Conservation (phyloP, 441 rosid genomes). For the Manihot esculenta region DNA sequence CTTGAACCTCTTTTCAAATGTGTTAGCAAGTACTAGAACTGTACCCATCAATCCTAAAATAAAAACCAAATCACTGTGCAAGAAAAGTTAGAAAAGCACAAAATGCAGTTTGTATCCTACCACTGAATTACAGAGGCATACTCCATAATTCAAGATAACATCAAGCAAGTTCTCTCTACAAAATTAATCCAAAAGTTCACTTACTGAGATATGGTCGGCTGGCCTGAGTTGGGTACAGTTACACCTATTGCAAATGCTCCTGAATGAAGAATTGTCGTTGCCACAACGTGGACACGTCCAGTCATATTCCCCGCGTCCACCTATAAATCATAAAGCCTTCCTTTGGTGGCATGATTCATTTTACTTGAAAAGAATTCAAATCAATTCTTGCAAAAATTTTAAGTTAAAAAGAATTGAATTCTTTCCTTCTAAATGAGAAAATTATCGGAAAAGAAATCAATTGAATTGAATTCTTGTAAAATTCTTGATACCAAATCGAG, state of each 20-base stretch:
- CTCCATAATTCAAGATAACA: no score
- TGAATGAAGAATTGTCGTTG: slow-evolving; percentile 91
- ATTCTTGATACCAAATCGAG: no score
- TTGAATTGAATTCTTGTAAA: no score
- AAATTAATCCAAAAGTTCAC: slow-evolving; percentile 5
- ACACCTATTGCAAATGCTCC: slow-evolving; percentile 98
- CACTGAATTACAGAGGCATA: neutral
- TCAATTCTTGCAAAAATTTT: no score
- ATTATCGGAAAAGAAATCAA: no score
- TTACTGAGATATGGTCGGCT: slow-evolving; percentile 82
- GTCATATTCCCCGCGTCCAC: slow-evolving; percentile 97
- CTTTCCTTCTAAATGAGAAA: no score
- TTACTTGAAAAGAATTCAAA: no score
- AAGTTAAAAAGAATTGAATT: no score
- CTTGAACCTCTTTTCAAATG: neutral
- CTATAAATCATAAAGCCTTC: slow-evolving; percentile 32
- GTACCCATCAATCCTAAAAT: neutral
- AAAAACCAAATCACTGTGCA: neutral
- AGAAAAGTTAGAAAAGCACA: neutral
- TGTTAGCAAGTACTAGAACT: neutral
- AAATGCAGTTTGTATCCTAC: neutral
- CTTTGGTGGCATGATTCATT: no score
- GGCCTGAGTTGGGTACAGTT: slow-evolving; percentile 97
- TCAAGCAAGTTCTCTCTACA: no score
- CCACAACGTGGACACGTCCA: slow-evolving; percentile 99